phyloP scores from a whole-genome alignment of 495 filamentous ascomycete genomes.

The Cryomyces antarcticus region DNA sequence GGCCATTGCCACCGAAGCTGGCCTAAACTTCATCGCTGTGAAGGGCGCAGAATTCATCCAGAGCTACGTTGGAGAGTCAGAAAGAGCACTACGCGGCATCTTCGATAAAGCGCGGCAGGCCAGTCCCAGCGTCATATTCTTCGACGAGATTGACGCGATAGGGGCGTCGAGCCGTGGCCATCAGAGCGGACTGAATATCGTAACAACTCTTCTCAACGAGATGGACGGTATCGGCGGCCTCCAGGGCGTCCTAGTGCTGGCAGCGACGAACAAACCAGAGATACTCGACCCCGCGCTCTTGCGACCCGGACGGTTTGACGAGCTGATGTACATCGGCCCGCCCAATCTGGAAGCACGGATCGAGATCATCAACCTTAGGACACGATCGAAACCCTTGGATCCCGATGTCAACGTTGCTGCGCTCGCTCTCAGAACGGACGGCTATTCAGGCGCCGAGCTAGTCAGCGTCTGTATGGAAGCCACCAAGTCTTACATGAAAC shows the following conservation, averaged over 20 bases:
- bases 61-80: slow-evolving; percentile 96
- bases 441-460: slow-evolving; percentile 79
- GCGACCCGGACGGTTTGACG: slow-evolving; percentile 72
- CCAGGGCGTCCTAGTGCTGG: slow-evolving; percentile 72
- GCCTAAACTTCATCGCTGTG: slow-evolving; percentile 85
- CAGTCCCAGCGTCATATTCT: slow-evolving; percentile 87
- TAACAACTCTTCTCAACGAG: slow-evolving; percentile 83
- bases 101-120: slow-evolving; percentile 77
- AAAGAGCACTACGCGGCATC: slow-evolving; percentile 69
- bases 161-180: slow-evolving; percentile 36
- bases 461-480: slow-evolving; percentile 58
- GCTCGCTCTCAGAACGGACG: slow-evolving; percentile 52
- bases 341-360: slow-evolving; percentile 55
- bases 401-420: slow-evolving; percentile 43
- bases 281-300: slow-evolving; percentile 71
- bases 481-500: slow-evolving; percentile 35
- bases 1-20: slow-evolving; percentile 77
- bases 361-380: slow-evolving; percentile 55
- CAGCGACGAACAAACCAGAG: slow-evolving; percentile 85
- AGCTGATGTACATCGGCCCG: slow-evolving; percentile 74
- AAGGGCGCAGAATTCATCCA: slow-evolving; percentile 91
- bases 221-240: slow-evolving; percentile 88
- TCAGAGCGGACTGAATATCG: slow-evolving; percentile 46
- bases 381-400: slow-evolving; percentile 35
- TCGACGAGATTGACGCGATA: slow-evolving; percentile 94